Base-by-base conservation (phyloP, 176 grass and related monocot genomes). In the Thinopyrum elongatum region DNA sequence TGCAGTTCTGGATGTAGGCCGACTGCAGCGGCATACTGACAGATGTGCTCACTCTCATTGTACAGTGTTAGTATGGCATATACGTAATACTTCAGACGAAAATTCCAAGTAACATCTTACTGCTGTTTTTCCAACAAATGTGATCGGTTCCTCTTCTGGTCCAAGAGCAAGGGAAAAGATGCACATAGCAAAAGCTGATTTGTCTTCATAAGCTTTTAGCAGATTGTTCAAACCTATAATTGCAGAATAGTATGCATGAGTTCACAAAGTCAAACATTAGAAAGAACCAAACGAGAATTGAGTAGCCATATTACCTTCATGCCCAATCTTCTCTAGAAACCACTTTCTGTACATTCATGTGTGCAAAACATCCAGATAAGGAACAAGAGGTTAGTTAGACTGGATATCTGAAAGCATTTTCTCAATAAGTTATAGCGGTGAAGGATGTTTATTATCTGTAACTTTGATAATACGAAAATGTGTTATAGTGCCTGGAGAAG, bases 141-240 rank as follows among this genome's bases (percentile, higher is more conserved):
- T 91, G 79, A 96, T 88, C 51, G 97, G 94, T 67, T 96, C 97
- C 38, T 91, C 87, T 76, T 74, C 73, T 51, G 94, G 97, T 80
- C 90, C 97, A 90, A 99, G 94, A 90, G 92, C 92, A 89, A 96
- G 92, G 63, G 97, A 96, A 93, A 96, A 99, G 58, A 96, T 94
- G 82, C 97, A 96, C 90, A 96, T 94, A 65, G 97, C 94, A 93
- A 90, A 96, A 34, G 97, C 97, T 76, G 97, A 96, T 90, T 99
- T 99, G 85, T 96, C 97, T 87, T 99, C 94, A 75, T 96, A 95
- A 86, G 97, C 97, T 31, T 87, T 92, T 79, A 99, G 71, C 65
- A 99, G 12, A 79, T 96, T 99, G 89, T 99, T 99, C 75, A 99
- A 84, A 70, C 97, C 97, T 99, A 79, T 11, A 83, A 70, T 79